These are phyloP conservation scores for Lachancea dasiensis DNA, from an alignment of 805 yeast species.

Conservation along the genomic window DNA sequence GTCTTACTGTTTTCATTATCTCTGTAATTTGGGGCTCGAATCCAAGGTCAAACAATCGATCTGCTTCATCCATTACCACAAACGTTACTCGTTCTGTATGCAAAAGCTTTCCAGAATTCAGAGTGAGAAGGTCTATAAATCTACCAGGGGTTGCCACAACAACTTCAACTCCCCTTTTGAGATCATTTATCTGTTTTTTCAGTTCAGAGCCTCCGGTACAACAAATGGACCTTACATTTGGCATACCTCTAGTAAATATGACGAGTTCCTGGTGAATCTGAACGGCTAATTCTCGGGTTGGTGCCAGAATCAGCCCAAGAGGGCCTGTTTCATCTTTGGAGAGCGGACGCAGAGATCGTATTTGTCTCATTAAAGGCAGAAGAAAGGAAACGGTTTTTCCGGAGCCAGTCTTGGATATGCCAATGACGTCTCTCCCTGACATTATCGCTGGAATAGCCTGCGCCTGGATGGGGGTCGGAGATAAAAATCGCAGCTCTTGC, in stretches of 20 bases:
- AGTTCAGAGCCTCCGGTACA: constrained; percentile 90
- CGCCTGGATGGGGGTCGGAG: constrained; percentile 84
- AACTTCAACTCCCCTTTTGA: constrained; percentile 73
- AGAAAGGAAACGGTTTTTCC: constrained; percentile 91
- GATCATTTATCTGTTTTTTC: constrained; percentile 70
- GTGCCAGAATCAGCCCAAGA: constrained; percentile 71
- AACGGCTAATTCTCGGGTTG: constrained; percentile 86
- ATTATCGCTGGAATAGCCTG: constrained; percentile 88
- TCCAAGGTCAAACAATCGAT: constrained; percentile 93
- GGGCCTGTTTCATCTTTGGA: constrained; percentile 58
- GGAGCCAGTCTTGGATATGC: constrained; percentile 94
- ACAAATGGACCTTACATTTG: constrained; percentile 54
- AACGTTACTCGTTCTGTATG: constrained; percentile 66
- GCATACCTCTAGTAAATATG: constrained; percentile 40
- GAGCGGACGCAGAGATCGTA: constrained; percentile 61
- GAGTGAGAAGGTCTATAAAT: constrained; percentile 78
- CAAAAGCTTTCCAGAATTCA: constrained; percentile 69
- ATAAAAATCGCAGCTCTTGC: constrained; percentile 43
- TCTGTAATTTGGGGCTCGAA: constrained; percentile 93
- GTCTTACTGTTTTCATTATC: constrained; percentile 68
- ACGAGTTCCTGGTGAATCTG: constrained; percentile 70
- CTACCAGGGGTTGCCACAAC: constrained; percentile 95
- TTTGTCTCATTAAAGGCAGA: constrained; percentile 78
- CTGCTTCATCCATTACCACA: constrained; percentile 93
- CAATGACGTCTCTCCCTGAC: constrained; percentile 86